Evolutionary conservation across 306 rosid genomes (phyloP), one percentile per base, ranked within the genome.

Genomic region (Rosa persica): DNA sequence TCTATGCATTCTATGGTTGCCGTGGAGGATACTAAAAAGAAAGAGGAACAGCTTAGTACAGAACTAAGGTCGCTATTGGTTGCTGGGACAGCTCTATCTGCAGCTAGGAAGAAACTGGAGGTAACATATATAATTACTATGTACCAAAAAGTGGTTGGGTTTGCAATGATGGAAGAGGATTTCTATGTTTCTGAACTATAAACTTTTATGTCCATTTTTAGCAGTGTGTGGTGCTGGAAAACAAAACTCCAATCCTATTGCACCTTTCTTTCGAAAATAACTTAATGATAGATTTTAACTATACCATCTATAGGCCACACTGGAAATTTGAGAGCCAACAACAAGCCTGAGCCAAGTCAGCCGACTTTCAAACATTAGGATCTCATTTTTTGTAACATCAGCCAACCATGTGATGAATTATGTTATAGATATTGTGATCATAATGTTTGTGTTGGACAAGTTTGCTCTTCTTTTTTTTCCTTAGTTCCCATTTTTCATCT

Each of bases 1-100:
- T 88, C 90, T 8, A 76, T 84, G 79, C 79, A 66, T 62, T 82
- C 89, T 76, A 85, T 81, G 78, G 73, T 86, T 81, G 87, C 86
- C 3, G 79, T 85, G 76, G 99, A 93, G 82, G 85, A 88, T 79
- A 89, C 84, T 68, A 84, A 81, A 79, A 90, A 77, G 89, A 93
- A 86, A 84, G 93, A 95, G 86, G 97, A 89, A 78, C 86, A 61
- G 81, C 94, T 95, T 78, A 82, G 90, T 79, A 70, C 47, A 80
- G 93, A 90, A 81, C 83, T 93, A 74, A 88, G 93, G 80, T 90
- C 98, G 8, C 89, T 95, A 62, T 87, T 93, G 92, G 88, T 93
- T 73, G 90, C 93, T 23, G 98, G 96, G 81, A 87, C 96, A 60
- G 75, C 92, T 76, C 88, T 95, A 72, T 91, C 99, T 47, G 92